Conservation (phyloP, 2,329 filamentous ascomycete species). For the Colletotrichum tofieldiae region DNA sequence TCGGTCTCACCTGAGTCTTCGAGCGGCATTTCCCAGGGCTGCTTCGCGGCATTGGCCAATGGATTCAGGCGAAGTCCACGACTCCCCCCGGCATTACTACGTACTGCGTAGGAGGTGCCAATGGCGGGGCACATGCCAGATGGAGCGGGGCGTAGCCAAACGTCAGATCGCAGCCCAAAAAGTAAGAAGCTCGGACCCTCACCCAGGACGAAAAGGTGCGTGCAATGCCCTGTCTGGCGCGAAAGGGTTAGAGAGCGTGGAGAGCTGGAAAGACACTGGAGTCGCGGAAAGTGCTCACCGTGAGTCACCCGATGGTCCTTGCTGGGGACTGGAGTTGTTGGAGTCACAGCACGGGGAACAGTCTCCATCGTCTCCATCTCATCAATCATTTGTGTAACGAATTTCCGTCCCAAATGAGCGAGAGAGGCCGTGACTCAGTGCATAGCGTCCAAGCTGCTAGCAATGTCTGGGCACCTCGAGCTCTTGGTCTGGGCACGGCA, state of each 20-base stretch:
- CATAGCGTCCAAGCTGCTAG: constrained; percentile 28
- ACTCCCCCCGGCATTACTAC: constrained; percentile 11
- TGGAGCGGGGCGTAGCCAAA: constrained; percentile 34
- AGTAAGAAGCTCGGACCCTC: constrained; percentile 36
- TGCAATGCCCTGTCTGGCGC: constrained; percentile 6
- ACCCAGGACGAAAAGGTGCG: constrained; percentile 20
- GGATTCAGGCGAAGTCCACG: constrained; percentile 13
- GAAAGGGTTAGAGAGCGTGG: not conserved
- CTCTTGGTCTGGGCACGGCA: not conserved
- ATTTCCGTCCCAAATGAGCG: not conserved
- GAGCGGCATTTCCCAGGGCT: constrained; percentile 27
- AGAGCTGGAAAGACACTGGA: constrained; percentile 8
- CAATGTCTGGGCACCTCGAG: constrained; percentile 9
- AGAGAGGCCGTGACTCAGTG: constrained; percentile 8
- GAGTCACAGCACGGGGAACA: constrained; percentile 15
- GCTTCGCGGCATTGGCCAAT: constrained; percentile 39
- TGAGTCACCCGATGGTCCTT: constrained; percentile 14
- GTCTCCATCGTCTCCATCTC: not conserved
- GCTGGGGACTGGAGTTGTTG: constrained; percentile 2
- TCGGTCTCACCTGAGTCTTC: constrained; percentile 23
- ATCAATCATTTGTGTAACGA: not conserved
- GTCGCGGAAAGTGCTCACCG: not conserved
- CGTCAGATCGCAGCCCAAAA: constrained; percentile 38
- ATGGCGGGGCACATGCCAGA: constrained; percentile 39
- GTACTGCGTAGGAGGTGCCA: not conserved